Percentiles rank a stretch among this genome's conserved stretches.
These are phyloP conservation scores for Cutaneotrichosporon dermatis DNA, from an alignment of 1,284 basidiomycete species.

Conservation along the genomic window DNA sequence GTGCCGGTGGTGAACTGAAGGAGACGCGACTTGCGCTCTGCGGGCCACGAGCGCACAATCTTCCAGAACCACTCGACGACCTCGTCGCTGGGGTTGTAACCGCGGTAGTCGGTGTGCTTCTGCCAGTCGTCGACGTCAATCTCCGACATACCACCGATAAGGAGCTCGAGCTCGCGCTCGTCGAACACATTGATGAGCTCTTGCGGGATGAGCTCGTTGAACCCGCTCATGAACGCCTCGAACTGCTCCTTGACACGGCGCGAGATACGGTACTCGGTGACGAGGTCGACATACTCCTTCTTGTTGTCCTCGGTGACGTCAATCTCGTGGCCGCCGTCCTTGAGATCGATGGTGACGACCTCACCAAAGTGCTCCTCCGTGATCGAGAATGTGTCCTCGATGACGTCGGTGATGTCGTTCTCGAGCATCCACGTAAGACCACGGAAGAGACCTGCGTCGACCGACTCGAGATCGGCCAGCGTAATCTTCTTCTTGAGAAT, in stretches of 20 bases:
- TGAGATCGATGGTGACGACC: constrained; percentile 88
- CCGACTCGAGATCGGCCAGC: constrained; percentile 80
- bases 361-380: constrained; percentile 98
- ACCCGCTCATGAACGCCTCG: constrained; percentile 90
- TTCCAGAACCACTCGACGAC: constrained; percentile 99
- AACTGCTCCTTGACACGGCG: constrained; percentile 93
- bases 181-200: constrained; percentile 97
- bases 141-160: constrained; percentile 98
- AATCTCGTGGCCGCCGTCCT: constrained; percentile 75
- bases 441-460: constrained; percentile 84
- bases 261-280: constrained; percentile 92
- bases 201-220: constrained; percentile 90
- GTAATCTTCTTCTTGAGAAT: constrained; percentile 82
- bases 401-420: constrained; percentile 89
- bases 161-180: constrained; percentile 89
- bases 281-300: constrained; percentile 93
- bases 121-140: constrained; percentile 73
- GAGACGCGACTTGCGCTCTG: constrained; percentile 89
- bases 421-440: constrained; percentile 98
- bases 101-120: constrained; percentile 60
- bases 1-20: constrained; percentile 98
- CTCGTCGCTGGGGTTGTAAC: constrained; percentile 62
- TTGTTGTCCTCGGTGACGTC: constrained; percentile 96
- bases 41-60: constrained; percentile 90
- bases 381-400: constrained; percentile 90